Evolutionary conservation across 2,329 filamentous ascomycete species (phyloP).

Genomic region (Sclerotinia sclerotiorum): DNA sequence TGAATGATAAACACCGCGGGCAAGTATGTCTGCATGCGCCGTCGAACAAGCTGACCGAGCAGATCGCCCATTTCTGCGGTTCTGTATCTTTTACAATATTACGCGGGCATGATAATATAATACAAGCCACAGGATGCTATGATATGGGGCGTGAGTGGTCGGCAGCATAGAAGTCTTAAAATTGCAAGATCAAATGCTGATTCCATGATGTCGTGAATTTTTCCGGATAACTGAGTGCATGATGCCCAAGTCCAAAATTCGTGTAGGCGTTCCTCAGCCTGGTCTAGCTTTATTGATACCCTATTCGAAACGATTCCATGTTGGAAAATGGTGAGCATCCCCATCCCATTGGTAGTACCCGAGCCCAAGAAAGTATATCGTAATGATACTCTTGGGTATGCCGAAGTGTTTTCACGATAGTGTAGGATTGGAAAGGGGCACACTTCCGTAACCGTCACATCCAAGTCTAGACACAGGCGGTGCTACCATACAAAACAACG

Average conservation of each 20-base stretch:
- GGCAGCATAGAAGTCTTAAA: conserved; percentile 25
- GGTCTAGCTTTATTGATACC: conserved; percentile 14
- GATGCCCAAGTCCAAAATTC: conserved; percentile 25
- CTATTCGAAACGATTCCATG: conserved; percentile 20
- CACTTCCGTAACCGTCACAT: conserved; percentile 10
- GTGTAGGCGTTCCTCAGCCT: conserved; percentile 23
- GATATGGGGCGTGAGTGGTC: conserved; percentile 22
- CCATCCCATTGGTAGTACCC: conserved; percentile 15
- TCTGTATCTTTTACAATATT: conserved; percentile 24
- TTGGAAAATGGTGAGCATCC: conserved; percentile 12
- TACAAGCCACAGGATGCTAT: conserved; percentile 33
- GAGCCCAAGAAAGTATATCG: conserved; percentile 15
- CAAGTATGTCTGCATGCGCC: conserved; percentile 33
- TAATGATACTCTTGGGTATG: conserved; percentile 15
- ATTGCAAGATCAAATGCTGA: conserved; percentile 13
- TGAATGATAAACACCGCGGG: conserved; percentile 22
- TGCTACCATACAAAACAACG: conserved; percentile 13
- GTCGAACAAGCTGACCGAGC: conserved; percentile 32
- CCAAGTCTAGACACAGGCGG: conserved; percentile 8
- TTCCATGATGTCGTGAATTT: conserved; percentile 29
- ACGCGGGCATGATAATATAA: conserved; percentile 21
- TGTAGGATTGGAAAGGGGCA: conserved; percentile 14
- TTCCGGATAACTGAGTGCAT: conserved; percentile 32
- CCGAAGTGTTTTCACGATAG: conserved; percentile 11
- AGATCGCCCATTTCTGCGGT: conserved; percentile 20